Evolutionary conservation across 2,329 filamentous ascomycete species (phyloP), one percentile per base, ranked within the genome.

Genomic region (Akanthomyces lecanii): DNA sequence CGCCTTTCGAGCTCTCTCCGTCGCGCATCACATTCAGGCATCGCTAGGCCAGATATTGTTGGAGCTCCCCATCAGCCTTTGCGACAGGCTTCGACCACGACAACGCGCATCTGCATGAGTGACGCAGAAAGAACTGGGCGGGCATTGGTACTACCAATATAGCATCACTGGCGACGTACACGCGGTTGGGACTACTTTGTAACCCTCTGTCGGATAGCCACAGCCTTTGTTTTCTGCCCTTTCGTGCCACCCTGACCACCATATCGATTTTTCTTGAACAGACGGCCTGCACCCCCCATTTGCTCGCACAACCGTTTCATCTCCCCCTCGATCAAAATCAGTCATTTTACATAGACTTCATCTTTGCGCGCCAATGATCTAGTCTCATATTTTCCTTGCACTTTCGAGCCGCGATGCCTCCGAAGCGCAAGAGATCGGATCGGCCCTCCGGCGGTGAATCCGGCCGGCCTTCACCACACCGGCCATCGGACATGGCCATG

Each of bases 401-500:
- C 25, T 64, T 61, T 65, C 67, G 66, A 64, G 66, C 69, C 71
- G 70, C 68, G 65, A 86, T 86, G 84, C 79, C 82, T 76, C 79
- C 81, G 33, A 86, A 86, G 76, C 80, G 84, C 69, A 87, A 86
- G 80, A 81, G 83, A 73, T 77, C 78, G 70, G 82, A 85, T 54
- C 77, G 83, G 67, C 74, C 74, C 58, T 76, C 77, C 5, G 50
- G 58, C 65, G 74, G 75, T 65, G 83, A 86, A 63, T 78, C 76
- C 62, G 75, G 75, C 66, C 79, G 86, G 65, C 85, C 85, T 23
- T 82, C 86, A 57, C 86, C 87, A 58, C 85, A 89, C 74, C 83
- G 85, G 40, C 85, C 86, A 53, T 80, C 78, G 59, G 82, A 87
- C 68, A 81, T 81, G 7, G 70, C 75, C 45, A 70, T 86, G 61